Percentiles rank a stretch among this genome's conserved stretches.
These are phyloP conservation scores for Calonectria hawksworthii DNA, from an alignment of 2,329 filamentous ascomycete genomes.

Conservation along the genomic window DNA sequence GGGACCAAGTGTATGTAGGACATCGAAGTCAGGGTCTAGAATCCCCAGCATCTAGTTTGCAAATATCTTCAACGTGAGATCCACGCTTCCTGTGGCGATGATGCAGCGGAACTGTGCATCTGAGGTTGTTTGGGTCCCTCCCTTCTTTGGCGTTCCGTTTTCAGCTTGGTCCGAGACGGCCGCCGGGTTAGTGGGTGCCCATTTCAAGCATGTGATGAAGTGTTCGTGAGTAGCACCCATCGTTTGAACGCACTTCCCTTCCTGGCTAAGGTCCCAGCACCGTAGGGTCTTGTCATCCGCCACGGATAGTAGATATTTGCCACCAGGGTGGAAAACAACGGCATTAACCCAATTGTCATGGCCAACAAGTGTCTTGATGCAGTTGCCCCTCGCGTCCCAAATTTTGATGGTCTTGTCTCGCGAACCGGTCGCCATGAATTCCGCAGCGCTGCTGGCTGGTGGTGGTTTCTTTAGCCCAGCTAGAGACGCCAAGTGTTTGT, in stretches of 20 bases:
- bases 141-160: conserved; percentile 10
- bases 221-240: conserved; percentile 83
- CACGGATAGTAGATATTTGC: conserved; percentile 89
- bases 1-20: background rate
- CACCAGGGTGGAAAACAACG: conserved; percentile 90
- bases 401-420: conserved; percentile 92
- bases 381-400: conserved; percentile 87
- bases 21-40: background rate
- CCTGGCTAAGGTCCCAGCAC: conserved; percentile 93
- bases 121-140: conserved; percentile 31
- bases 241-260: conserved; percentile 89
- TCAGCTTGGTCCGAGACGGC: background rate
- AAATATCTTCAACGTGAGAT: conserved; percentile 33
- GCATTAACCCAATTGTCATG: conserved; percentile 96
- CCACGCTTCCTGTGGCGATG: conserved; percentile 87
- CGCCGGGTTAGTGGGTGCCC: conserved; percentile 73
- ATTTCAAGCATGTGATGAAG: conserved; percentile 88
- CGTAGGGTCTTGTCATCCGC: conserved; percentile 92
- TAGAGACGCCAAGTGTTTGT: conserved; percentile 80
- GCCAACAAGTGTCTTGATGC: conserved; percentile 86
- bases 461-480: conserved; percentile 89
- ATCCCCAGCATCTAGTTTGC: conserved; percentile 4
- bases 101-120: conserved; percentile 83
- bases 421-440: conserved; percentile 90
- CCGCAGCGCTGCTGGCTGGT: conserved; percentile 78